Evolutionary conservation across 345 rosid species (phyloP).

Genomic region (Hypericum perforatum): DNA sequence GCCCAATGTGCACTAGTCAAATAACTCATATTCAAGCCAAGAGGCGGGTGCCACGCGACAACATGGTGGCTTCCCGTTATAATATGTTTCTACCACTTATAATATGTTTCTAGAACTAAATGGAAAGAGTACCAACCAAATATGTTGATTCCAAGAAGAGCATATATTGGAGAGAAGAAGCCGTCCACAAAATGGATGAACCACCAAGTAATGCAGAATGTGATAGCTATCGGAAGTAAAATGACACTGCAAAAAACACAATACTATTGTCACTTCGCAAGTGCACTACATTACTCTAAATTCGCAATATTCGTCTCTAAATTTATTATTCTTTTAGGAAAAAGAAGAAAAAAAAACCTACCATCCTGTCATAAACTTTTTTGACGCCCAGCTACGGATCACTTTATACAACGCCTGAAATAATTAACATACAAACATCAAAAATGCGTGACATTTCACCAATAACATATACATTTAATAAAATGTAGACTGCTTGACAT

Average conservation of each 20-base stretch:
- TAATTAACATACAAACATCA: too few relatives aligned
- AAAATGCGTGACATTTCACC: too few relatives aligned
- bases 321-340: not conserved
- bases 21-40: too few relatives aligned
- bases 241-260: conserved; percentile 41
- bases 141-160: conserved; percentile 53
- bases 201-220: conserved; percentile 75
- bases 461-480: too few relatives aligned
- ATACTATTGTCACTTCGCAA: too few relatives aligned
- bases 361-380: conserved; percentile 2
- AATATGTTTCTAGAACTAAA: not conserved
- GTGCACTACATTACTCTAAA: too few relatives aligned
- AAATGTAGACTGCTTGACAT: too few relatives aligned
- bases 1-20: too few relatives aligned
- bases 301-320: too few relatives aligned
- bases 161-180: conserved; percentile 65
- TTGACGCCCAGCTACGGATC: conserved; percentile 1
- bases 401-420: conserved; percentile 1
- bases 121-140: conserved; percentile 32
- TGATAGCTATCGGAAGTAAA: conserved; percentile 56
- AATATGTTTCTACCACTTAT: not conserved
- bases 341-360: not conserved
- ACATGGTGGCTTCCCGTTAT: not conserved
- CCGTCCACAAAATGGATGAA: conserved; percentile 62
- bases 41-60: too few relatives aligned